Conservation (phyloP, 768 basidiomycete genomes). For the Tricholoma matsutake region DNA sequence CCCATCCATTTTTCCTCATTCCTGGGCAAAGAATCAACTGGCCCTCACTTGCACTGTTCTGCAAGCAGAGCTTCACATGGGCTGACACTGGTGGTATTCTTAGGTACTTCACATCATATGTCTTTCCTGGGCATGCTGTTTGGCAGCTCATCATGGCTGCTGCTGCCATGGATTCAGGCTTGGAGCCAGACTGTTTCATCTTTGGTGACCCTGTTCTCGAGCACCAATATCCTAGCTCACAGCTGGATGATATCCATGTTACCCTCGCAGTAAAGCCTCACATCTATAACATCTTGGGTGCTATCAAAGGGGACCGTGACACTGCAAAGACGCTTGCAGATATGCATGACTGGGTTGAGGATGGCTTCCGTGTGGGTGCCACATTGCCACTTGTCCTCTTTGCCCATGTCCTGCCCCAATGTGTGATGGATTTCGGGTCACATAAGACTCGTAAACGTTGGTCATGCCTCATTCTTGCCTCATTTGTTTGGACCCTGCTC, state of each 20-base stretch:
- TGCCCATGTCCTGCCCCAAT: not conserved
- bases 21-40: not conserved
- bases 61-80: not conserved
- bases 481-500: not conserved
- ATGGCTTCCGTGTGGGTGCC: not conserved
- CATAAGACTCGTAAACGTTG: not conserved
- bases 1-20: not conserved
- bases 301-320: not conserved
- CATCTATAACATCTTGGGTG: not conserved
- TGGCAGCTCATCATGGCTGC: not conserved
- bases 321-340: not conserved
- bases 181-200: not conserved
- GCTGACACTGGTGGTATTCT: not conserved
- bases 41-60: not conserved
- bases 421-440: not conserved
- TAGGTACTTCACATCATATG: not conserved
- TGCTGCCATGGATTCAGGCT: not conserved
- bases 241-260: not conserved
- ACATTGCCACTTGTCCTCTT: not conserved
- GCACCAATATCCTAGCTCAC: not conserved
- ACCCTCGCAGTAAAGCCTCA: not conserved
- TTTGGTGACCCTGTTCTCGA: not conserved
- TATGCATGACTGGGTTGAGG: not conserved
- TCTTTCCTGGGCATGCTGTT: slow-evolving; percentile 2
- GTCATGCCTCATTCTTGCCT: not conserved